Base-by-base conservation (phyloP, 352 stramenopile genomes). In the Globisporangium lucens region DNA sequence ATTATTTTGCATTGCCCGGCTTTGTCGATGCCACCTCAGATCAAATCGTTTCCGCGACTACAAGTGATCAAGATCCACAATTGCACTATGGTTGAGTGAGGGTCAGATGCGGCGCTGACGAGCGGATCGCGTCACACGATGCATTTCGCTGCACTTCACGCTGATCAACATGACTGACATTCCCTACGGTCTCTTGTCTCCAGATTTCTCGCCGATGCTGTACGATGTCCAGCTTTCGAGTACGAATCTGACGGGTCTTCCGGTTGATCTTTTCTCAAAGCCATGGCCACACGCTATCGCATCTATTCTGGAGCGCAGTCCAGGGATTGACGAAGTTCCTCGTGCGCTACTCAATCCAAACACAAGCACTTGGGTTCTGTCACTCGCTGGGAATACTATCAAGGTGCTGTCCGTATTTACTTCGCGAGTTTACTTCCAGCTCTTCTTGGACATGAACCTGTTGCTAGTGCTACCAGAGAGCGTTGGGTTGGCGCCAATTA, bases 1-100 rank as follows among this genome's bases (percentile, higher is more conserved):
- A 55, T 69, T 22, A 41, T 75, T 61, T 35, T 46, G 1, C 68
- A 75, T 52, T 77, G 64, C 29, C 60, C 30, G 2, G 12, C 4
- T 1, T 20, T 70, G 12, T 36, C n/a, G 20, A 77, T 75, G 33
- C 61, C 71, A 3, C 7, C 47, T 1, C 43, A 15, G 35, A 17
- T 46, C 12, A 1, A 46, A 6, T 17, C 4, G 12, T 17, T 46
- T 17, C 4, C 38, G 12, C 4, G n/a, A 4, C 17, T 56, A 5
- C 27, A 56, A 6, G 22, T 56, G 49, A 7, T 30, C 49, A 56
- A 56, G 10, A 56, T 56, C 22, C 49, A 30, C 49, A 56, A n/a
- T 4, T 35, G 10, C 8, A 55, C 47, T 1, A n/a, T 55, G n/a
- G 8, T 55, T 27, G 47, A 55, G 8, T 55, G n/a, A 8, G 47